Percentiles rank a stretch among this genome's conserved stretches.
Evolutionary conservation across 148 eudicot genomes (phyloP).

Genomic region (Heliamphora exappendiculata): DNA sequence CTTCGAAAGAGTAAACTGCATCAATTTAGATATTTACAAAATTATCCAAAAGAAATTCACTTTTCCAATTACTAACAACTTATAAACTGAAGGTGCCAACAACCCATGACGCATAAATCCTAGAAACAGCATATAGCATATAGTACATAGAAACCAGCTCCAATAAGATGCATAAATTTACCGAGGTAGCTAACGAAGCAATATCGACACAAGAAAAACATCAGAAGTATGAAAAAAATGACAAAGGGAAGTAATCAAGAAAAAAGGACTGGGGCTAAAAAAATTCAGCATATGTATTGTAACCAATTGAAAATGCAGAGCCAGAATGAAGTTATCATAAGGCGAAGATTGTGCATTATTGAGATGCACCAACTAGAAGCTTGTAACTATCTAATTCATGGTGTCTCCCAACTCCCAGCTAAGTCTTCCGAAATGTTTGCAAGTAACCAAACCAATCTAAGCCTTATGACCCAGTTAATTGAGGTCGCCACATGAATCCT

Average conservation of each 20-base stretch:
- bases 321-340: background rate
- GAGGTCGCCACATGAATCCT: too few species aligned
- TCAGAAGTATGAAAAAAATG: background rate
- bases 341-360: background rate
- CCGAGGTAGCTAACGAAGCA: background rate
- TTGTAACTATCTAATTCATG: background rate
- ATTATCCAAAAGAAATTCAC: background rate
- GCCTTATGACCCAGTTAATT: too few species aligned
- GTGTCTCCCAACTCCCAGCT: background rate
- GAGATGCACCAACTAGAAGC: background rate
- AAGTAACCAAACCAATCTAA: too few species aligned
- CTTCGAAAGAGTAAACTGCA: constrained; percentile 67
- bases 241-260: background rate
- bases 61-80: background rate
- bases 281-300: background rate
- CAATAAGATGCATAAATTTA: background rate
- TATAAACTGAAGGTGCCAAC: background rate
- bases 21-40: background rate
- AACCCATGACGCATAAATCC: background rate
- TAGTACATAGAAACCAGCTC: background rate
- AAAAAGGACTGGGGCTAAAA: background rate
- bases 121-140: background rate
- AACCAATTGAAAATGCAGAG: background rate
- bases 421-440: background rate
- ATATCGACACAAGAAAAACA: background rate